Evolutionary conservation across 768 basidiomycete genomes (phyloP), one percentile per base, ranked within the genome.

Genomic region (Mycena latifolia): DNA sequence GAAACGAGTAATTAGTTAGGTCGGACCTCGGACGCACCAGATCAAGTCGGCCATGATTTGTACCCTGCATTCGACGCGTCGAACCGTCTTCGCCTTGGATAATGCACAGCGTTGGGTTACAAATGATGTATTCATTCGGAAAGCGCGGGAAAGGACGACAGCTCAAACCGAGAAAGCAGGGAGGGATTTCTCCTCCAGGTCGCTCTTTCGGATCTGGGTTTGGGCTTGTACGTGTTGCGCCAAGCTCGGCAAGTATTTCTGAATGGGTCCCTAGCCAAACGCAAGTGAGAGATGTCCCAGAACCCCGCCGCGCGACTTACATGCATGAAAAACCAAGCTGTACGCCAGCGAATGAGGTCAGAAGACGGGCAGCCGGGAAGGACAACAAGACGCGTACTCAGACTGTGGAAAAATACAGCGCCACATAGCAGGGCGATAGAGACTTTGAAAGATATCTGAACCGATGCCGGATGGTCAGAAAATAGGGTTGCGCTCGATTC

Each of bases 391-490:
- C 46, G 37, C 63, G 24, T 24, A 58, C 63, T 15, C 51, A 65
- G 51, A 14, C 24, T 17, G 33, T 65, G 63, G 51, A 63, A 67
- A 24, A 68, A 37, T 17, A 65, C 63, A 11, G 70, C 58, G 22
- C 67, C 67, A 15, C 59, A n/a, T 24, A 73, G 43, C 18, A 73
- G 35, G 20, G 58, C 70, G 15, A 66, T 59, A n/a, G 70, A 73
- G 14, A 71, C 55, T 47, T 67, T 52, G 52, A 71, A 73, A 24
- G 70, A 71, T 3, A 73, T 45, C 41, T 60, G 67, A 55, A 57
- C 61, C 10, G 43, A 56, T n/a, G 56, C 45, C 27, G 15, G 29
- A 28, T 35, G 14, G 11, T 50, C 33, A 48, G 41, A 43, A 43
- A 39, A 33, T 20, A 14, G 28, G 35, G 15, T 48, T 39, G 17